Conservation (phyloP, 129 eudicot species). For the Escallonia rubra region DNA sequence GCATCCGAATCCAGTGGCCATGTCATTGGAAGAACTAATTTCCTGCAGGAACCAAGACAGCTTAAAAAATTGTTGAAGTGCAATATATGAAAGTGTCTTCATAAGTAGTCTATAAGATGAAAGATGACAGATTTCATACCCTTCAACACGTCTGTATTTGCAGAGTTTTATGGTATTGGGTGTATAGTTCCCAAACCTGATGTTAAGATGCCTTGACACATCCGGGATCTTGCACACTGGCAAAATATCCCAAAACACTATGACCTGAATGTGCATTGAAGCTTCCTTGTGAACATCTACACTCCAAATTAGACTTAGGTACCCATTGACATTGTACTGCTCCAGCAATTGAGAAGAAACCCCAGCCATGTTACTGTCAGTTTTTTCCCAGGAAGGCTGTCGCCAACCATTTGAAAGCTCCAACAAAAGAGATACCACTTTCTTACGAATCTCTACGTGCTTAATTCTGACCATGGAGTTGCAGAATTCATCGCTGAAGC, state of each 20-base stretch:
- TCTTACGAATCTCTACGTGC: constrained; percentile 1
- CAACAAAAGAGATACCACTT: background rate
- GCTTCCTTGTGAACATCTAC: constrained; percentile 22
- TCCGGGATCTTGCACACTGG: constrained; percentile 15
- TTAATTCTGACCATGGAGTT: constrained; percentile 12
- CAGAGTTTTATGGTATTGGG: constrained; percentile 13
- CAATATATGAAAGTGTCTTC: no score
- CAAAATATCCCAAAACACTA: constrained; percentile 27
- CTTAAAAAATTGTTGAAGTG: no score
- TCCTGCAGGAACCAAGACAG: no score
- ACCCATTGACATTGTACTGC: constrained; percentile 14
- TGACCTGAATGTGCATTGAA: constrained; percentile 15
- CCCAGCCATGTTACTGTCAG: constrained; percentile 14
- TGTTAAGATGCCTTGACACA: constrained; percentile 9
- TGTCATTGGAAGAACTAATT: no score
- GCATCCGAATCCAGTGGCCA: no score
- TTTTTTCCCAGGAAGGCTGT: background rate
- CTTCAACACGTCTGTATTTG: constrained; percentile 14
- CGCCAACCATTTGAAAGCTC: no score
- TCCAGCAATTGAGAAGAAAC: constrained; percentile 20
- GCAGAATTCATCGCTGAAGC: constrained; percentile 20
- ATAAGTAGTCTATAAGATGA: no score
- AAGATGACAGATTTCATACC: constrained; percentile 15
- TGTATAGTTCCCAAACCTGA: constrained; percentile 17
- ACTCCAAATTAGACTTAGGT: constrained; percentile 19